phyloP scores from a whole-genome alignment of 176 grass and related monocot genomes.

The Stipa capillata region DNA sequence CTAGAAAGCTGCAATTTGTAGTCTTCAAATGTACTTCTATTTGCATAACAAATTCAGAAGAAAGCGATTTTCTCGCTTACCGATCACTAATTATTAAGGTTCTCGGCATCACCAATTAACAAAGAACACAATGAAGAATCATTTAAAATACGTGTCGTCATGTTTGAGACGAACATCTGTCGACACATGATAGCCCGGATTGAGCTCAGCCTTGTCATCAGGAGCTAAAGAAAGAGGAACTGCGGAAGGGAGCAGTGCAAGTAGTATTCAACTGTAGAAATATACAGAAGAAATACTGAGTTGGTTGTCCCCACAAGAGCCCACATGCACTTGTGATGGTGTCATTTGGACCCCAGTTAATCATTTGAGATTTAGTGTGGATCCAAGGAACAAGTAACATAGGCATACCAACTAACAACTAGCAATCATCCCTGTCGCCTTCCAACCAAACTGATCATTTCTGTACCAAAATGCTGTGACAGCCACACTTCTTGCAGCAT shows the following conservation, averaged over 20 bases:
- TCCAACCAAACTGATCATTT: slow-evolving; percentile 46
- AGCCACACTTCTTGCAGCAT: slow-evolving; percentile 3
- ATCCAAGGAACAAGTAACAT: slow-evolving; percentile 39
- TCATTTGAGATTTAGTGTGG: slow-evolving; percentile 38
- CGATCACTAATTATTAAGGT: neutral
- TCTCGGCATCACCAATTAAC: neutral
- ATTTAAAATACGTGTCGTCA: neutral
- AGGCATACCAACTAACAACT: slow-evolving; percentile 34
- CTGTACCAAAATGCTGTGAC: slow-evolving; percentile 19
- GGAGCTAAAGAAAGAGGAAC: slow-evolving; percentile 21
- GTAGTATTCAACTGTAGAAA: neutral
- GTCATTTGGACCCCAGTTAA: slow-evolving; percentile 44
- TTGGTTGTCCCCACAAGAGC: slow-evolving; percentile 29
- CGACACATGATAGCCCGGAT: slow-evolving; percentile 5
- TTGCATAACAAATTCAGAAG: neutral
- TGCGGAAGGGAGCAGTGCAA: neutral
- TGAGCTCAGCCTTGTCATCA: slow-evolving; percentile 18
- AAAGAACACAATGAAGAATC: neutral
- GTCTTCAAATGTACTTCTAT: neutral
- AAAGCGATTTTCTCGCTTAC: neutral
- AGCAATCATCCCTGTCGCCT: slow-evolving; percentile 34
- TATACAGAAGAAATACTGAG: neutral
- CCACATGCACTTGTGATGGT: slow-evolving; percentile 40
- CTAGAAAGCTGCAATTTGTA: neutral
- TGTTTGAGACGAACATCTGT: slow-evolving; percentile 18